Conservation (phyloP, 1,139 yeast species). For the Debaryomyces sp. region DNA sequence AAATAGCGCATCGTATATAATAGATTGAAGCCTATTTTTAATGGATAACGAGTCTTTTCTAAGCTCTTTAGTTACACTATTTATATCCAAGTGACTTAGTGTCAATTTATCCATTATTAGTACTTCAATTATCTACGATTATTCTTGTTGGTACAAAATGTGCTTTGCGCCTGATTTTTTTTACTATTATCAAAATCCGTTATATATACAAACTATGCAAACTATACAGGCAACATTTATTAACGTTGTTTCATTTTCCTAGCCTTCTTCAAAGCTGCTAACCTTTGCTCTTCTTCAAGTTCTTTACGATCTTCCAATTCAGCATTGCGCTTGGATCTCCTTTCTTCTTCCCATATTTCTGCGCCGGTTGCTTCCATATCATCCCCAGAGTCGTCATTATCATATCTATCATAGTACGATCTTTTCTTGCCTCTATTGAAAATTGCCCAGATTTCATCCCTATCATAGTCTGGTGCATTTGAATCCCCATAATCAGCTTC, state of each 20-base stretch:
- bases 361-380: slow-evolving; percentile 96
- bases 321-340: slow-evolving; percentile 60
- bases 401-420: slow-evolving; percentile 44
- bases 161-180: not conserved
- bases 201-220: slow-evolving; percentile 4
- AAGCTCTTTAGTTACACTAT: slow-evolving; percentile 36
- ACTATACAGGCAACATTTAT: not conserved
- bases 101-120: slow-evolving; percentile 4
- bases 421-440: slow-evolving; percentile 68
- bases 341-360: slow-evolving; percentile 83
- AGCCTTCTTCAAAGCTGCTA: slow-evolving; percentile 35
- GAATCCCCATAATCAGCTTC: slow-evolving; percentile 25
- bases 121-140: not conserved
- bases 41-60: slow-evolving; percentile 59
- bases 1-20: slow-evolving; percentile 56
- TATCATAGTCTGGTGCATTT: slow-evolving; percentile 52
- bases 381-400: slow-evolving; percentile 55
- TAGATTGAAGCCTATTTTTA: slow-evolving; percentile 70
- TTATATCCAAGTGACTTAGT: slow-evolving; percentile 15
- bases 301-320: slow-evolving; percentile 68
- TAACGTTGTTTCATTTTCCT: slow-evolving; percentile 16
- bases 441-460: slow-evolving; percentile 89
- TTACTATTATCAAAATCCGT: not conserved
- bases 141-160: not conserved
- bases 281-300: slow-evolving; percentile 55